These are phyloP conservation scores for Phytopythium cucurbitacearum DNA, from an alignment of 352 stramenopile genomes.

Conservation along the genomic window DNA sequence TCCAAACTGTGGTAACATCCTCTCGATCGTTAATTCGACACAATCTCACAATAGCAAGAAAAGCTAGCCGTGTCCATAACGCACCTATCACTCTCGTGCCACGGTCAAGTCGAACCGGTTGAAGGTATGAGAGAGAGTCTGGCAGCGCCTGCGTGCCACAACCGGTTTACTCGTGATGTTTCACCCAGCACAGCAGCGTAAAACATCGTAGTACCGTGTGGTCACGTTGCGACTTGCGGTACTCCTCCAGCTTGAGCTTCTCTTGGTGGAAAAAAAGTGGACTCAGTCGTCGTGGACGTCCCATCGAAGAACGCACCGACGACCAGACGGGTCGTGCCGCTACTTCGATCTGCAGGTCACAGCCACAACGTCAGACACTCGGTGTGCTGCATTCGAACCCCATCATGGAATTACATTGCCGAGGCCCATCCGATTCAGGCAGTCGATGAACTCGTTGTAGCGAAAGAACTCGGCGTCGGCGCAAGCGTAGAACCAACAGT, in stretches of 20 bases:
- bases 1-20: conserved; percentile 21
- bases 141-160: no score
- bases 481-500: conserved; percentile 68
- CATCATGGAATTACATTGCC: conserved; percentile 29
- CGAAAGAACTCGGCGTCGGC: conserved; percentile 62
- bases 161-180: neutral
- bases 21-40: neutral
- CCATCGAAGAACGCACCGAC: conserved; percentile 72
- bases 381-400: neutral
- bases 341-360: conserved; percentile 27
- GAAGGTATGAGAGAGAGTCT: neutral
- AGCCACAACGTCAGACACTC: neutral
- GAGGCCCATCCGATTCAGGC: conserved; percentile 58
- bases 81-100: conserved; percentile 31
- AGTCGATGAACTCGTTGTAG: conserved; percentile 79
- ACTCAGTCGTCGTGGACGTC: conserved; percentile 61
- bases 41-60: neutral
- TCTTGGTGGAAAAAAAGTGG: conserved; percentile 61
- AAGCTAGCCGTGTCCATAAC: conserved; percentile 2
- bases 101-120: conserved; percentile 8
- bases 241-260: conserved; percentile 60
- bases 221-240: conserved; percentile 36
- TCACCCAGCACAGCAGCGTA: neutral
- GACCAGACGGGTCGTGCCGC: conserved; percentile 70
- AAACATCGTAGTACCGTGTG: neutral